Percentiles rank a stretch among this genome's conserved stretches.
These are phyloP conservation scores for Syncephalastrum racemosum DNA, from an alignment of 371 early-diverging fungal species.

Conservation along the genomic window DNA sequence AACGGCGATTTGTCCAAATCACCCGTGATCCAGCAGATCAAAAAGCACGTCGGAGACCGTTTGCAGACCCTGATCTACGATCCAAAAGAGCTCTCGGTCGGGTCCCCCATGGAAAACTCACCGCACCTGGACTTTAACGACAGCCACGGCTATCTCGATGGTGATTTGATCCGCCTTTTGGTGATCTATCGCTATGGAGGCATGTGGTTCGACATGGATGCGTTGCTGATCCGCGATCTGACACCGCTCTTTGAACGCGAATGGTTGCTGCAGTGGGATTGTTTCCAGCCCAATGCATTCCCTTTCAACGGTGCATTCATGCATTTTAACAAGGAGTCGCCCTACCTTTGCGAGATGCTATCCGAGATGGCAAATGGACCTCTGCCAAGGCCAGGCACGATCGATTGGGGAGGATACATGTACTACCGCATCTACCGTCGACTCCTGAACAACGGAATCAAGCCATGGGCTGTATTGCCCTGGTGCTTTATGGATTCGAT, in stretches of 20 bases:
- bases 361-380: constrained; percentile 52
- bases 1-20: constrained; percentile 45
- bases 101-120: constrained; percentile 48
- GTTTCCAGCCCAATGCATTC: constrained; percentile 50
- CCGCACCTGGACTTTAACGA: constrained; percentile 45
- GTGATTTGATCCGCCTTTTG: constrained; percentile 48
- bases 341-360: constrained; percentile 55
- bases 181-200: constrained; percentile 54
- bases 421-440: constrained; percentile 51
- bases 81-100: constrained; percentile 38
- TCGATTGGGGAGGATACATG: constrained; percentile 57
- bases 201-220: constrained; percentile 63
- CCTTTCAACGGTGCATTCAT: constrained; percentile 59
- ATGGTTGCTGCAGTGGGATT: constrained; percentile 59
- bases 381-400: constrained; percentile 42
- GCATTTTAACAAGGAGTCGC: constrained; percentile 48
- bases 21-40: constrained; percentile 35
- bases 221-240: constrained; percentile 52
- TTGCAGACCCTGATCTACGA: constrained; percentile 34
- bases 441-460: constrained; percentile 42
- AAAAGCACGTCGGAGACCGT: constrained; percentile 36
- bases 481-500: constrained; percentile 58
- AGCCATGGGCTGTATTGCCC: constrained; percentile 51
- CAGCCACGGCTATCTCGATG: constrained; percentile 49
- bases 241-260: constrained; percentile 50